Evolutionary conservation across 352 stramenopile genomes (phyloP).

Genomic region (Phytophthora capsici): DNA sequence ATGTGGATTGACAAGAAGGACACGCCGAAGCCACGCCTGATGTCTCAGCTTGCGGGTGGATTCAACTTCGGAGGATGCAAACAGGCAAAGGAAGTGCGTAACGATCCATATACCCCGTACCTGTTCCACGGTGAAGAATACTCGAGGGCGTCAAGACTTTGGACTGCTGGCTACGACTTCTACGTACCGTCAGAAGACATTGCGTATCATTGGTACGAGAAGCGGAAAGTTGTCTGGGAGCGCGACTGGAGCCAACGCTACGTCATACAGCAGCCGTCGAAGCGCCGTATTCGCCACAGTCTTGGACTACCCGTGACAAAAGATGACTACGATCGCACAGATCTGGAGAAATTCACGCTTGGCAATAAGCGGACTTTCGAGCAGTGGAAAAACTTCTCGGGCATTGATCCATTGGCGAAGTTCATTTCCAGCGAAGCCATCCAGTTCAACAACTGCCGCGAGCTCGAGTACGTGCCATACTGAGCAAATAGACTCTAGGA

Average conservation of each 20-base stretch:
- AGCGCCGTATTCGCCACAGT: constrained; percentile 73
- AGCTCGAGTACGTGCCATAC: constrained; percentile 77
- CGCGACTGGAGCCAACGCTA: constrained; percentile 76
- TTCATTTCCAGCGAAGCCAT: constrained; percentile 53
- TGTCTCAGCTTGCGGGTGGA: constrained; percentile 80
- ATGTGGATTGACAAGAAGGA: constrained; percentile 76
- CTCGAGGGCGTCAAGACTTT: constrained; percentile 76
- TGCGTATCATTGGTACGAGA: constrained; percentile 85
- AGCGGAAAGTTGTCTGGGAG: constrained; percentile 85
- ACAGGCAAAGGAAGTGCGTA: constrained; percentile 74
- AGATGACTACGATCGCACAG: constrained; percentile 78
- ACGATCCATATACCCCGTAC: constrained; percentile 81
- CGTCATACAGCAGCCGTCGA: constrained; percentile 71
- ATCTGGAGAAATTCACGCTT: constrained; percentile 71
- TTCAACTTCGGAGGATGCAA: constrained; percentile 87
- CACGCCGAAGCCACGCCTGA: constrained; percentile 70
- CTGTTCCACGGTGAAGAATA: constrained; percentile 88
- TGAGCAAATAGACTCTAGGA: constrained; percentile 12
- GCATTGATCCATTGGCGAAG: constrained; percentile 75
- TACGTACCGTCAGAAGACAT: constrained; percentile 79
- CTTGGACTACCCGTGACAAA: constrained; percentile 65
- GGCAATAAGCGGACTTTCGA: constrained; percentile 78
- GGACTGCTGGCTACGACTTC: constrained; percentile 84
- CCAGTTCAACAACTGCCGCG: constrained; percentile 78
- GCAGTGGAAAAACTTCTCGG: constrained; percentile 84